Evolutionary conservation across 345 rosid genomes (phyloP).

Genomic region (Pelargonium nanum): DNA sequence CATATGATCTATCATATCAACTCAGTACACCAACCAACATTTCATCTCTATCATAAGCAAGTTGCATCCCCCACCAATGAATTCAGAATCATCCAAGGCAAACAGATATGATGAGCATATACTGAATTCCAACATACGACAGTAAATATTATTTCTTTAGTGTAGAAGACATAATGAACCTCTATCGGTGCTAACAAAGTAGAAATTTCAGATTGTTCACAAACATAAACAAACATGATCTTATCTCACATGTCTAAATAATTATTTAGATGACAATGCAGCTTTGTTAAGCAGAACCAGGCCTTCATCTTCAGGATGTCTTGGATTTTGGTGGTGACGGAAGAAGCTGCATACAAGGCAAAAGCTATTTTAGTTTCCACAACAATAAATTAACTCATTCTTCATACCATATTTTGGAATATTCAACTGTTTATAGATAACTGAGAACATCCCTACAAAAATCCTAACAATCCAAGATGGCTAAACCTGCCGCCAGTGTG

Average conservation of each 20-base stretch:
- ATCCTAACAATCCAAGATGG: too few relatives aligned
- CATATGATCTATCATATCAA: too few relatives aligned
- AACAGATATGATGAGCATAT: too few relatives aligned
- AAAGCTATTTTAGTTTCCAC: neutral
- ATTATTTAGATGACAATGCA: conserved; percentile 20
- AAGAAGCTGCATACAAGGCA: conserved; percentile 41
- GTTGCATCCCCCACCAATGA: too few relatives aligned
- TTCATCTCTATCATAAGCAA: too few relatives aligned
- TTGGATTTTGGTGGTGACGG: conserved; percentile 57
- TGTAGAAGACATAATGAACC: neutral
- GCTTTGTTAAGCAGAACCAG: conserved; percentile 11
- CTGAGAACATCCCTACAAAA: too few relatives aligned
- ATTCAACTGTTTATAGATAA: neutral
- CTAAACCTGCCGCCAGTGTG: too few relatives aligned
- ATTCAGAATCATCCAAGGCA: too few relatives aligned
- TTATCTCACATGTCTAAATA: conserved; percentile 11
- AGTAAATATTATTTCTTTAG: neutral
- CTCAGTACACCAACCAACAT: too few relatives aligned
- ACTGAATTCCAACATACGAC: neutral
- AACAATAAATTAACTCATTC: neutral
- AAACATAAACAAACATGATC: conserved; percentile 23
- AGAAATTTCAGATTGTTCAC: neutral
- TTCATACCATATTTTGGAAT: too few relatives aligned
- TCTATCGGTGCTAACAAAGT: neutral
- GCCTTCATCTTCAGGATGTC: conserved; percentile 24